These are phyloP conservation scores for Vitis rupestris DNA, from an alignment of 164 flowering plant species.

Conservation along the genomic window DNA sequence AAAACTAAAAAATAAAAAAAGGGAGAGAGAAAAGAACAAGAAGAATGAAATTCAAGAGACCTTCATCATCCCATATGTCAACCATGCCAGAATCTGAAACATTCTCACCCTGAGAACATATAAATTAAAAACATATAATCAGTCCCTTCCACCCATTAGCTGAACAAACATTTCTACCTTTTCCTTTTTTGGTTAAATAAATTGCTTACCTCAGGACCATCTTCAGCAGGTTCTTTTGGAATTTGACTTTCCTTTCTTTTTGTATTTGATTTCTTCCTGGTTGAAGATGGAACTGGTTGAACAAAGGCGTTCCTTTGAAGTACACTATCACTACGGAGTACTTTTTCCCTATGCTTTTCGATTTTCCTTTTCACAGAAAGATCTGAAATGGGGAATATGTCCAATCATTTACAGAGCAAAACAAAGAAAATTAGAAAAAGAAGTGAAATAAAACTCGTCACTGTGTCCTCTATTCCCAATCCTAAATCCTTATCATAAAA, in stretches of 20 bases:
- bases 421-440: not conserved
- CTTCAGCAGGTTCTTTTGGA: conserved; percentile 24
- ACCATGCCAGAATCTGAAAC: conserved; percentile 32
- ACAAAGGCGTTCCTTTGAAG: conserved; percentile 74
- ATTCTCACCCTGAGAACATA: conserved; percentile 33
- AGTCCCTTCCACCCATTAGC: not conserved
- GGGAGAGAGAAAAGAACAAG: not conserved
- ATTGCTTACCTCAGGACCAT: conserved; percentile 37
- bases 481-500: too few species aligned
- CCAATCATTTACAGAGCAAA: conserved; percentile 3
- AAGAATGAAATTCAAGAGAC: conserved; percentile 20
- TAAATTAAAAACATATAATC: not conserved
- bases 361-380: conserved; percentile 79
- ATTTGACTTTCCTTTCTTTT: conserved; percentile 29
- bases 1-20: not conserved
- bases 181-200: not conserved
- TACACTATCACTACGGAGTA: conserved; percentile 61
- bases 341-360: conserved; percentile 75
- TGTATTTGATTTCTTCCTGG: conserved; percentile 52
- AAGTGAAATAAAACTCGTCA: too few species aligned
- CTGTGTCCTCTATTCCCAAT: too few species aligned
- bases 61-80: conserved; percentile 71
- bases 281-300: conserved; percentile 66
- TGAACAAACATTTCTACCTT: not conserved
- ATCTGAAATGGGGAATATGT: conserved; percentile 37